Conservation (phyloP, 2,329 filamentous ascomycete genomes). For the Fusarium palustre region DNA sequence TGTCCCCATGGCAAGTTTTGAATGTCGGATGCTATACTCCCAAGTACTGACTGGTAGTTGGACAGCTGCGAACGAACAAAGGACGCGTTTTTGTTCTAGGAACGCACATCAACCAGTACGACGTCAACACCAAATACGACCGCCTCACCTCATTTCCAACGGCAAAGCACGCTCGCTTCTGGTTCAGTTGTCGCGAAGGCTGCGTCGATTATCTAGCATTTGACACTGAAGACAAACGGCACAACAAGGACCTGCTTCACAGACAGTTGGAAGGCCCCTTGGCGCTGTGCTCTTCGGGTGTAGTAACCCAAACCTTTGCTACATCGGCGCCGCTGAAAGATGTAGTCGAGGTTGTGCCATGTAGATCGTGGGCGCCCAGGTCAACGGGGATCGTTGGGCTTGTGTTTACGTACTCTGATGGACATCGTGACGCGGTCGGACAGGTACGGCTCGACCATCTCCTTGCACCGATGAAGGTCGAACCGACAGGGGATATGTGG, state of each 20-base stretch:
- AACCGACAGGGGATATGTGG: slow-evolving; percentile 16
- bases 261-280: neutral
- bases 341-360: neutral
- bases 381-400: slow-evolving; percentile 21
- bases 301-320: neutral
- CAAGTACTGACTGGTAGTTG: neutral
- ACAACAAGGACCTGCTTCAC: neutral
- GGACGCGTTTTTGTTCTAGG: slow-evolving; percentile 15
- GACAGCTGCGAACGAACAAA: slow-evolving; percentile 19
- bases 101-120: neutral
- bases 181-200: slow-evolving; percentile 5
- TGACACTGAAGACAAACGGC: slow-evolving; percentile 4
- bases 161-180: slow-evolving; percentile 4
- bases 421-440: slow-evolving; percentile 18
- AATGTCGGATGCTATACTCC: accelerated
- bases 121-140: neutral
- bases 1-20: slow-evolving; percentile 5
- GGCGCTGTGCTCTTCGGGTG: neutral
- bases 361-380: slow-evolving; percentile 11
- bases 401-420: slow-evolving; percentile 12
- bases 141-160: slow-evolving; percentile 4
- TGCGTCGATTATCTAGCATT: slow-evolving; percentile 18
- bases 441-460: slow-evolving; percentile 21
- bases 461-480: neutral
- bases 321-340: slow-evolving; percentile 8